phyloP scores from a whole-genome alignment of 129 eudicot genomes.

The Deinandra increscens region DNA sequence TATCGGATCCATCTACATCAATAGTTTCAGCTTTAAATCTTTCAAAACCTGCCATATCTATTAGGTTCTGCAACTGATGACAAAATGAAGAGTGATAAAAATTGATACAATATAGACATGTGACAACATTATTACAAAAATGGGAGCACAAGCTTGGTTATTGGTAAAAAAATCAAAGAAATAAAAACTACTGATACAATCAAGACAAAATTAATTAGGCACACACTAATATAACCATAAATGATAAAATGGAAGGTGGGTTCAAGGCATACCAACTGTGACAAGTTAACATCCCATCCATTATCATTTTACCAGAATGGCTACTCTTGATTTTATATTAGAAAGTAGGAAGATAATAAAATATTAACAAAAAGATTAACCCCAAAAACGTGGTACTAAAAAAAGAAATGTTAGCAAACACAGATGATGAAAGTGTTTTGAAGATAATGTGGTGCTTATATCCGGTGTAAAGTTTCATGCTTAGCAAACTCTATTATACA shows the following conservation, averaged over 20 bases:
- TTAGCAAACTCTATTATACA: not conserved
- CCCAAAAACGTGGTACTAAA: not conserved
- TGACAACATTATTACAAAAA: conserved; percentile 1
- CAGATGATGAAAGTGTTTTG: not conserved
- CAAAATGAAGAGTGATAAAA: conserved; percentile 10
- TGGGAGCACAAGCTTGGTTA: conserved; percentile 13
- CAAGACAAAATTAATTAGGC: conserved; percentile 5
- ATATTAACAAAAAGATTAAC: conserved; percentile 10
- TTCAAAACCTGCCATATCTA: conserved; percentile 99
- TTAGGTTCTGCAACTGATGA: conserved; percentile 75
- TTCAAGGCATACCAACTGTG: conserved; percentile 69
- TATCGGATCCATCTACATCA: conserved; percentile 94
- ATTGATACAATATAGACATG: conserved; percentile 5
- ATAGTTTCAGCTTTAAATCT: conserved; percentile 94
- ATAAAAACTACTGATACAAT: conserved; percentile 6
- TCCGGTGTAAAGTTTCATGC: not conserved
- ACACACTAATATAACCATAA: not conserved
- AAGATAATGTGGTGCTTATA: conserved; percentile 1
- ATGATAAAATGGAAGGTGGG: conserved; percentile 9
- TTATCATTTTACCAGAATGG: conserved; percentile 76
- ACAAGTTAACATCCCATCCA: conserved; percentile 86
- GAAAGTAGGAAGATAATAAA: conserved; percentile 10
- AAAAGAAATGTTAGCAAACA: not conserved
- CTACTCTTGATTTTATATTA: conserved; percentile 92
- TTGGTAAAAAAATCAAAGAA: not conserved